Base-by-base conservation (phyloP, 768 basidiomycete species). In the Grammothele lineata region DNA sequence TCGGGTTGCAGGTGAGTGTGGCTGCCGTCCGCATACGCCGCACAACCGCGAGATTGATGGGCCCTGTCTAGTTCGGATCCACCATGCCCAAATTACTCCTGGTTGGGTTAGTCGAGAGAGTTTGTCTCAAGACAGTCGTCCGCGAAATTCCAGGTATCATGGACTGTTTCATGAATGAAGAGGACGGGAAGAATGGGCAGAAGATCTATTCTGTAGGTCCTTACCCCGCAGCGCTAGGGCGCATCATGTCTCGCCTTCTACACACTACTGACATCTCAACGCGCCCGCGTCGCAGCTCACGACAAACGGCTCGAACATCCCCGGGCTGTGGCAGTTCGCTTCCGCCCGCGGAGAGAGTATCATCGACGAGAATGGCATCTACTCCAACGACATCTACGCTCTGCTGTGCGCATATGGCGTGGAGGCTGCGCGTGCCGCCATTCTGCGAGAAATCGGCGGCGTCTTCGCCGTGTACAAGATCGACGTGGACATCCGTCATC, bases 391-490 rank as follows among this genome's bases (percentile, higher is more conserved):
- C 60, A 89, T 99, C 48, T 90, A 91, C 60, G 86, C 94, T 14
- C 83, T 92, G 42, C 71, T 97, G 33, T 81, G 81, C 58, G 88
- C 92, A 0, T 98, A 97, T 63, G 96, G 96, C 27, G 94, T 99
- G 10, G 96, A 99, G 69, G 93, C 94, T 72, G 96, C 94, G 22
- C 83, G 96, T 19, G 80, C 85, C 11, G 81, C 88, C 7, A 95
- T 99, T 62, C 75, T 99, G 55, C 79, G 78, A 42, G 96, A 99
- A 68, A 87, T 99, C 69, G 78, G 85, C 40, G 83, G 81, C 17
- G 92, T 99, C 35, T 99, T 99, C 66, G 84, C 81, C 5, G 92
- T 85, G 3, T 99, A 99, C 73, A 94, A 85, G 61, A 99, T 99
- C 58, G 88, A 89, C 49, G 95, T 99, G 48, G 86, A 98, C 67